Evolutionary conservation across 148 eudicot species (phyloP).

Genomic region (Spergularia marina): DNA sequence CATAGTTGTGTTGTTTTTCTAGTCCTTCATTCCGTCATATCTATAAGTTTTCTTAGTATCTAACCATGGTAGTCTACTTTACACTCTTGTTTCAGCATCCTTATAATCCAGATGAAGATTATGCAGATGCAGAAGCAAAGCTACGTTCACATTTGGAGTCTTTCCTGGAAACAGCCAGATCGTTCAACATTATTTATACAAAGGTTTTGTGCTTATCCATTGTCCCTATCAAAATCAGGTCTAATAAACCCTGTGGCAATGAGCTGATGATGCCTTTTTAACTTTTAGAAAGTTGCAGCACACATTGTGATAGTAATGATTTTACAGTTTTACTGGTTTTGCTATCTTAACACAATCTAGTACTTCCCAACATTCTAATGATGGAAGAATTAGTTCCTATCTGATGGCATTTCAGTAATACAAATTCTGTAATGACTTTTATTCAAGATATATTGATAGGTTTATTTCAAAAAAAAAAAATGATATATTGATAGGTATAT

Average conservation of each 20-base stretch:
- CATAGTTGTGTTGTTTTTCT: neutral
- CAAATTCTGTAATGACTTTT: neutral
- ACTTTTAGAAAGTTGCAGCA: constrained; percentile 2
- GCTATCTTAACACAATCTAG: constrained; percentile 6
- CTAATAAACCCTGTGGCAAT: neutral
- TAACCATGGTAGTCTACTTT: constrained; percentile 1
- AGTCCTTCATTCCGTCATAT: neutral
- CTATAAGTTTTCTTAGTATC: neutral
- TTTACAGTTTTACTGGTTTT: neutral
- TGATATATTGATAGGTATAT: neutral
- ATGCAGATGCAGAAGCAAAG: constrained; percentile 67
- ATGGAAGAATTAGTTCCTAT: neutral
- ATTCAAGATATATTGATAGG: neutral
- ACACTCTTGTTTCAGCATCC: constrained; percentile 45
- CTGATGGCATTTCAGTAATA: neutral
- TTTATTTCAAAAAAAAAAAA: no score
- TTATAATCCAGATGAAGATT: constrained; percentile 96
- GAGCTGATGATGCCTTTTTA: neutral
- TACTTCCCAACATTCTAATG: neutral
- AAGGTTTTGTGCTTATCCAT: constrained; percentile 44
- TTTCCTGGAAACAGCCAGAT: constrained; percentile 91
- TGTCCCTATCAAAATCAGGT: neutral
- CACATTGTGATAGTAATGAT: neutral
- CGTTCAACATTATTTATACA: constrained; percentile 82
- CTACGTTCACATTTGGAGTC: constrained; percentile 83